A percentile compares a stretch with the other conserved stretches of the same genome.
These are phyloP conservation scores for Solanum infundibuliforme DNA, from an alignment of 257 asterid genomes.

Conservation along the genomic window DNA sequence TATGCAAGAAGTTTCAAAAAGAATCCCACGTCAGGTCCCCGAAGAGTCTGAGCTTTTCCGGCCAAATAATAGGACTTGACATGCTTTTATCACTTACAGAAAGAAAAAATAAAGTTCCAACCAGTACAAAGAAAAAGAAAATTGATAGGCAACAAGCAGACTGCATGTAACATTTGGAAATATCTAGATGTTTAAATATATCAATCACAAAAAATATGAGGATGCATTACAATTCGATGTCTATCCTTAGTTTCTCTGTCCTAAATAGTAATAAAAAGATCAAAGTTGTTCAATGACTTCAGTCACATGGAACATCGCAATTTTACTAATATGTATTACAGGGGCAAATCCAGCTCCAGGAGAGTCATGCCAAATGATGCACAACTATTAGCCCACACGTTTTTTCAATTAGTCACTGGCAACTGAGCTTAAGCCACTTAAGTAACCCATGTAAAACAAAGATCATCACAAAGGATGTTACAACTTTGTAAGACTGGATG, in stretches of 20 bases:
- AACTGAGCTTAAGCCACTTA: conserved; percentile 10
- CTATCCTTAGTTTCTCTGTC: not conserved
- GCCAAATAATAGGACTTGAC: not conserved
- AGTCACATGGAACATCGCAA: not conserved
- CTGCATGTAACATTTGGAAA: not conserved
- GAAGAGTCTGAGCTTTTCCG: not conserved
- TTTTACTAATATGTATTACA: not conserved
- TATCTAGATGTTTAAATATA: not conserved
- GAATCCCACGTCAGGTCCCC: not conserved
- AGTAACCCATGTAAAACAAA: conserved; percentile 3
- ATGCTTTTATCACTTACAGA: not conserved
- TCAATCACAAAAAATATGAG: not conserved
- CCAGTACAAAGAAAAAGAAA: not conserved
- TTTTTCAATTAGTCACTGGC: not conserved
- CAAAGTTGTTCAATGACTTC: not conserved
- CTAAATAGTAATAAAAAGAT: not conserved
- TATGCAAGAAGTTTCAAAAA: not conserved
- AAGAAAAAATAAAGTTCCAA: not conserved
- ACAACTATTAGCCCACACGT: not conserved
- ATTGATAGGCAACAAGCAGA: not conserved
- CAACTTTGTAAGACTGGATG: not conserved
- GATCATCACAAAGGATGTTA: not conserved
- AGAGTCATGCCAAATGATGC: not conserved
- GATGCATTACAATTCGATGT: not conserved
- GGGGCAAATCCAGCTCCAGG: not conserved